Evolutionary conservation across 1,284 basidiomycete species (phyloP), one percentile per base, ranked within the genome.

Genomic region (Earliella scabrosa): DNA sequence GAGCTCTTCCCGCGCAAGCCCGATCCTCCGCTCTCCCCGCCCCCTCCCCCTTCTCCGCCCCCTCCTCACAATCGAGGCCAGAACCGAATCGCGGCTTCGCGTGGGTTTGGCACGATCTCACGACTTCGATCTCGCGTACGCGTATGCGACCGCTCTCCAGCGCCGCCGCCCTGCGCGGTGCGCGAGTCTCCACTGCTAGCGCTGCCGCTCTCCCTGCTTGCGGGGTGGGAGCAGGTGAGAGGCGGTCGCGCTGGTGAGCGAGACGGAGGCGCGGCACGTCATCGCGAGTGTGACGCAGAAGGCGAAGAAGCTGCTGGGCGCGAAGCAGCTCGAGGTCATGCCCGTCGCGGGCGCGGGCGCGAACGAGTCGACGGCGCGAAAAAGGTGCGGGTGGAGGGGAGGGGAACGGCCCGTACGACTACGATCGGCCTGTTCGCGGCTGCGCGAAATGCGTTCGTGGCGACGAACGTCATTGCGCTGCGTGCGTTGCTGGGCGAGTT

Each of bases 51-150:
- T 29, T 50, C 18, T 34, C 31, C 14, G 13, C 43, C 53, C 52
- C 16, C 45, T 54, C 27, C 44, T 60, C 9, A 59, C 16, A n/a
- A 39, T n/a, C n/a, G n/a, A n/a, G n/a, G n/a, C 34, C 52, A 11
- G 52, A 60, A 18, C 73, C 75, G 2, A 70, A 88, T 87, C 75
- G 21, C 68, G 89, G 90, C 1, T 93, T 89, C 72, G 81, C 87
- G 7, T 96, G 92, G 87, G 74, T 96, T 14, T 95, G 92, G 84
- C 93, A 97, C 72, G 91, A 95, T 69, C 71, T 91, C 16, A 91
- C 75, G 87, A 90, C 67, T 78, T 83, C 56, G 95, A 97, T 71
- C 82, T 90, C 50, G 78, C 85, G 0, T 83, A 79, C 58, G 81
- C 82, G 5, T 88, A 92, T 64, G 79, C 85, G 9, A 80, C 85